Evolutionary conservation across 148 eudicot species (phyloP).

Genomic region (Cornus florida): DNA sequence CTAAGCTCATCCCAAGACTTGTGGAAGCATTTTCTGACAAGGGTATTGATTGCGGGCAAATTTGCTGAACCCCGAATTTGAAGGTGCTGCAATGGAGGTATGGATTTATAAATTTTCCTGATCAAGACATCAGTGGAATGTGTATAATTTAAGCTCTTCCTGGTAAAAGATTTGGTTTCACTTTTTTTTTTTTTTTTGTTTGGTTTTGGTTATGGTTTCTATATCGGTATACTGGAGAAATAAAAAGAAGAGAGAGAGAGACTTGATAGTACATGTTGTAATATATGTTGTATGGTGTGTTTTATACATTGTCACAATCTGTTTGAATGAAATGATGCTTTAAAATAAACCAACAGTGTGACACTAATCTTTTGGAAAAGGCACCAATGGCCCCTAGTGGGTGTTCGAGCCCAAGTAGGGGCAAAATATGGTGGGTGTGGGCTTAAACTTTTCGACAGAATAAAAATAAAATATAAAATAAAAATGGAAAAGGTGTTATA

Average conservation of each 20-base stretch:
- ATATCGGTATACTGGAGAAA: background rate
- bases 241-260: background rate
- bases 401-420: too few relatives aligned
- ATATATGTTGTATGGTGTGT: background rate
- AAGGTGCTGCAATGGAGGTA: background rate
- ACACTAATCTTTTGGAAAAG: too few relatives aligned
- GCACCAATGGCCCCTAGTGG: too few relatives aligned
- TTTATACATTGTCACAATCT: background rate
- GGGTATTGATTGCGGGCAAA: constrained; percentile 58
- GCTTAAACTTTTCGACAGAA: too few relatives aligned
- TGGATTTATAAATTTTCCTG: background rate
- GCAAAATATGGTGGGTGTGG: too few relatives aligned
- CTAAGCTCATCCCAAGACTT: constrained; percentile 80
- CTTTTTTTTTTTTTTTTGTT: background rate
- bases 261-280: background rate
- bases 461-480: too few relatives aligned
- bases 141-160: background rate
- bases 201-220: background rate
- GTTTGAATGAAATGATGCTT: background rate
- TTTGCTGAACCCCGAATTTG: constrained; percentile 23
- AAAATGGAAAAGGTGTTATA: too few relatives aligned
- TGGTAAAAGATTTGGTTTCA: background rate
- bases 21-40: constrained; percentile 70
- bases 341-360: background rate
- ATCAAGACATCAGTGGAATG: constrained; percentile 2